Evolutionary conservation across 495 filamentous ascomycete genomes (phyloP), one percentile per base, ranked within the genome.

Genomic region (Copromyces sp.): DNA sequence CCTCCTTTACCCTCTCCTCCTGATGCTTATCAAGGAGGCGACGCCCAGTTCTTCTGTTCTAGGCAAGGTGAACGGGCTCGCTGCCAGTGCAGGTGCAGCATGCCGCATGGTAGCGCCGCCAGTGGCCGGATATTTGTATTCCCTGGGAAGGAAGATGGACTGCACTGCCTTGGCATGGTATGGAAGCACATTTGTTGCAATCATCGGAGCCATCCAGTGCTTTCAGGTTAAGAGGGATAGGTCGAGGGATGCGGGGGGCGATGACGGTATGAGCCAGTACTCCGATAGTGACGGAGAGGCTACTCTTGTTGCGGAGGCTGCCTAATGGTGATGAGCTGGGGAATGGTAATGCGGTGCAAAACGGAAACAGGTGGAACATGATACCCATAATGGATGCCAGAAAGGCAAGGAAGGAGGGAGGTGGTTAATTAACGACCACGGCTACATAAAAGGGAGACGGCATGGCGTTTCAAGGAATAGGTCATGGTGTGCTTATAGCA

Each of bases 11-110:
- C 93, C 93, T 0, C 84, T 95, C 4, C 86, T 95, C 9, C 83
- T 95, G 42, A 94, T 95, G 53, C 85, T 95, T 9, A 88, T 95
- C 82, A 95, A 95, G 79, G 92, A 94, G 83, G 90, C 93, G 0
- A 91, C 90, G 24, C 91, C 92, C 3, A 88, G 88, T 17, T 82
- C 85, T 9, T 86, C 84, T 0, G 85, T 89, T 24, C 84, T 95
- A 61, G 93, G 93, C 16, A 92, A 88, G 77, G 90, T 95, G 71
- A 95, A 95, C 75, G 93, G 93, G 2, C 85, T 94, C 8, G 92
- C 92, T 42, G 93, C 93, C 4, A 93, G 90, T 42, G 91, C 90
- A 4, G 91, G 91, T 5, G 93, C 92, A 0, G 91, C 90, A 9
- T 91, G 90, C 75, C 89, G 93, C 42, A 94, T 92, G 72, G 79